Evolutionary conservation across 768 basidiomycete genomes (phyloP).

Genomic region (Agrocybe pediades): DNA sequence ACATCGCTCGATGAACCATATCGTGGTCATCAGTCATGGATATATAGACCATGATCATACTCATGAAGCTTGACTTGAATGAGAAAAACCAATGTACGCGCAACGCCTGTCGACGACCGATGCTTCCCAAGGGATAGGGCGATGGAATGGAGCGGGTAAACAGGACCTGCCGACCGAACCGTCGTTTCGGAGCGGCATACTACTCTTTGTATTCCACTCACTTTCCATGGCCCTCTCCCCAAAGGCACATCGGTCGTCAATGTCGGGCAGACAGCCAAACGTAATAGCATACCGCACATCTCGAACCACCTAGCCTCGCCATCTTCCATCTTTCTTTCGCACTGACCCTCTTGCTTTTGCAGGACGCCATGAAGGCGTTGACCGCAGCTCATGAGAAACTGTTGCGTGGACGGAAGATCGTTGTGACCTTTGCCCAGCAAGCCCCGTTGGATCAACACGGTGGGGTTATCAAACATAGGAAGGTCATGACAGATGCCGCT

Average conservation of each 20-base stretch:
- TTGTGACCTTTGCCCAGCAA: conserved; percentile 92
- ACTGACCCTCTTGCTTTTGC: conserved; percentile 15
- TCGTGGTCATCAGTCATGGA: conserved; percentile 8
- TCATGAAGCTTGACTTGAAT: background rate
- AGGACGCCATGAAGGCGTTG: conserved; percentile 88
- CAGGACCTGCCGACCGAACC: too few relatives aligned
- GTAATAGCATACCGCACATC: too few relatives aligned
- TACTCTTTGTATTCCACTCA: too few relatives aligned
- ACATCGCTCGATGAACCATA: too few relatives aligned
- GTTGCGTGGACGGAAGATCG: conserved; percentile 83
- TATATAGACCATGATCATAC: conserved; percentile 5
- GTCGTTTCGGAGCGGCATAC: too few relatives aligned
- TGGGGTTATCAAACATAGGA: conserved; percentile 27
- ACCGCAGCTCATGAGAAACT: conserved; percentile 74
- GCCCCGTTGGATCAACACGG: conserved; percentile 53
- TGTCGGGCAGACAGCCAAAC: too few relatives aligned
- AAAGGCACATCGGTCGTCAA: too few relatives aligned
- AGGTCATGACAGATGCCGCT: conserved; percentile 54
- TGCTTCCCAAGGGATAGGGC: too few relatives aligned
- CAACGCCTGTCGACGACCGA: background rate
- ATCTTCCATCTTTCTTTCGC: too few relatives aligned
- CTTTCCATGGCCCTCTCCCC: background rate
- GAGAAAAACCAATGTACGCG: background rate
- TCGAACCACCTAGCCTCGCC: too few relatives aligned
- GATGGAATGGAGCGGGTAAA: too few relatives aligned